These are phyloP conservation scores for Leccinum disarticulatum DNA, from an alignment of 768 basidiomycete species.

Conservation along the genomic window DNA sequence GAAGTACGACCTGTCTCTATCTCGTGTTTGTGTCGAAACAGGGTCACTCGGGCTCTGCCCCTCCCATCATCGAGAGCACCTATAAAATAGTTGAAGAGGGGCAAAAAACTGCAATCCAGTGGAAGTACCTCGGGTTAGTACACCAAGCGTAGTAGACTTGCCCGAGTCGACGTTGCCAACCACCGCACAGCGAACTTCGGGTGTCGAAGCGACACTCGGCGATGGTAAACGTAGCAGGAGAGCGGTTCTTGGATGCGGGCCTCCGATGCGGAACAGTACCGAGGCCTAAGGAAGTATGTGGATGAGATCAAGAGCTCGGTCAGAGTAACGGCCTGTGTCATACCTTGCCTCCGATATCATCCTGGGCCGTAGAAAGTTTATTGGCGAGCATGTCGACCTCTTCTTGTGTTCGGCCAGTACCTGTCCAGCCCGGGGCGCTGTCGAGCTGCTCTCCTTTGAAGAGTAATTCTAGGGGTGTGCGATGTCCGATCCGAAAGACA, in stretches of 20 bases:
- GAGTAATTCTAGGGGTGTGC: conserved; percentile 56
- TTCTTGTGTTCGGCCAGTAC: conserved; percentile 46
- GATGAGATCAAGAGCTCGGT: neutral
- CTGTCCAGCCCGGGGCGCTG: conserved; percentile 54
- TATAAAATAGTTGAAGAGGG: conserved; percentile 28
- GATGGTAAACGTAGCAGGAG: conserved; percentile 75
- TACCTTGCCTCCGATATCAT: conserved; percentile 83
- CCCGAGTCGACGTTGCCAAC: conserved; percentile 96
- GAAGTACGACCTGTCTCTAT: conserved; percentile 94
- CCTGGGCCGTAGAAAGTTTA: conserved; percentile 49
- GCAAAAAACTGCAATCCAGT: conserved; percentile 20
- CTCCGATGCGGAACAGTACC: conserved; percentile 48
- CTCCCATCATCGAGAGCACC: conserved; percentile 80
- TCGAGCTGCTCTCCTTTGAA: conserved; percentile 51
- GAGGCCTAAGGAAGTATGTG: conserved; percentile 44
- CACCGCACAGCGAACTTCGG: conserved; percentile 93
- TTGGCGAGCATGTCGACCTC: conserved; percentile 50
- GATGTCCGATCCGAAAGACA: conserved; percentile 69
- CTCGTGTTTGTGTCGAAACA: conserved; percentile 98
- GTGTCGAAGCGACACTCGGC: conserved; percentile 70
- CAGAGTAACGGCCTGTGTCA: conserved; percentile 3
- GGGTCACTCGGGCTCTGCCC: conserved; percentile 77
- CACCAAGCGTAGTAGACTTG: conserved; percentile 92
- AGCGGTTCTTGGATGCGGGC: conserved; percentile 52
- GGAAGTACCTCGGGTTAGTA: conserved; percentile 80